phyloP scores from a whole-genome alignment of 2,329 filamentous ascomycete species.

The Fusarium phyllophilum region DNA sequence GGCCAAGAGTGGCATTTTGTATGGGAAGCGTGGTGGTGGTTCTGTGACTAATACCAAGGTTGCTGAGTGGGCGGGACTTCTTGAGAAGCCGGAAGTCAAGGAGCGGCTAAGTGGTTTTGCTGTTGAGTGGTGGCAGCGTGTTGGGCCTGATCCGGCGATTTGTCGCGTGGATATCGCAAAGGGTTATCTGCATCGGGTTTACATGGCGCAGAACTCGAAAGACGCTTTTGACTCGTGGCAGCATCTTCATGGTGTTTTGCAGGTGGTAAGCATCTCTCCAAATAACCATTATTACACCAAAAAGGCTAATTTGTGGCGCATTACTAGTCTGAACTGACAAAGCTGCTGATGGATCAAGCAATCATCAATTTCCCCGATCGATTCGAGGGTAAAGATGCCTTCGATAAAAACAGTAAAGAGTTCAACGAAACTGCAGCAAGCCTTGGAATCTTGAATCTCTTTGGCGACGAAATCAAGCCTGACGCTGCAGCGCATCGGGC shows the following conservation, averaged over 20 bases:
- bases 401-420: background rate
- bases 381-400: background rate
- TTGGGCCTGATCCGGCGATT: background rate
- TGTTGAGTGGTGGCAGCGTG: background rate
- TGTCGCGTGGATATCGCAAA: background rate
- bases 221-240: background rate
- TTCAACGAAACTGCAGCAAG: background rate
- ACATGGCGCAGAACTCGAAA: background rate
- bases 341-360: background rate
- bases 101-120: background rate
- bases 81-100: background rate
- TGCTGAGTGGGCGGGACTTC: background rate
- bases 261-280: background rate
- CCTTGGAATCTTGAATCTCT: conserved; percentile 35
- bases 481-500: conserved; percentile 19
- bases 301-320: fast-evolving
- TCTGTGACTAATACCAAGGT: background rate
- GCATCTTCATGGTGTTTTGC: background rate
- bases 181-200: background rate
- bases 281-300: too few relatives aligned
- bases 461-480: conserved; percentile 27
- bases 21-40: background rate
- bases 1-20: background rate
- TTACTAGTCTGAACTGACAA: background rate
- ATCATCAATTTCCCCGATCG: background rate